phyloP scores from a whole-genome alignment of 139 green algal genomes.

The Prasinococcaceae sp. region DNA sequence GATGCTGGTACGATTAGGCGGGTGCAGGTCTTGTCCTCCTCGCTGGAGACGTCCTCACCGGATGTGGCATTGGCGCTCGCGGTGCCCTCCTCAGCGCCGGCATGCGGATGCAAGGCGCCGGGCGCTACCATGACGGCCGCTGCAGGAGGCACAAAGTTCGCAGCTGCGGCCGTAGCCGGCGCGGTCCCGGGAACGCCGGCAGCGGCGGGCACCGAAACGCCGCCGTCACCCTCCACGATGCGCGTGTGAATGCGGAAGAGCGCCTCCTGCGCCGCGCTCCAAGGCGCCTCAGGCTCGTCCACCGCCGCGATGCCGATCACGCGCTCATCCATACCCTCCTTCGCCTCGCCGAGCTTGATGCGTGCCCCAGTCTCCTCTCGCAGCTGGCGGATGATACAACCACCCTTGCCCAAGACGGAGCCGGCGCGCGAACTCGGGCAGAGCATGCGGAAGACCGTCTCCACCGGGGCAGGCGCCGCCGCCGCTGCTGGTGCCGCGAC shows the following conservation, averaged over 20 bases:
- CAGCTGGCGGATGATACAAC: conserved; percentile 20
- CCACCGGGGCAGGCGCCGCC: too few relatives aligned
- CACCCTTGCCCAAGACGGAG: conserved; percentile 25
- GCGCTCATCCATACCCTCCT: conserved; percentile 9
- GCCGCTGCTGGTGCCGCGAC: too few relatives aligned
- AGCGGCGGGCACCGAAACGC: too few relatives aligned
- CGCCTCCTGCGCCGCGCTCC: conserved; percentile 10
- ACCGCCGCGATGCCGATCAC: conserved; percentile 4
- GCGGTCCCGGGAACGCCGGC: too few relatives aligned
- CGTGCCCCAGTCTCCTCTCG: conserved; percentile 26
- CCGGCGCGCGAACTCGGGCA: conserved; percentile 7
- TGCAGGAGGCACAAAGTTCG: too few relatives aligned
- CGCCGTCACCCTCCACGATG: not conserved
- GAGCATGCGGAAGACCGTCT: conserved; percentile 20
- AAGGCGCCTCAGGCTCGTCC: not conserved
- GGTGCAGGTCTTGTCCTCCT: too few relatives aligned
- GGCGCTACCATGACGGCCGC: too few relatives aligned
- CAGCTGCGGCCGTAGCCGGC: too few relatives aligned
- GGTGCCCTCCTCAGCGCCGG: too few relatives aligned
- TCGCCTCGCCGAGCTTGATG: conserved; percentile 21
- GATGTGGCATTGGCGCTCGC: too few relatives aligned
- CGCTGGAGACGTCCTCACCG: too few relatives aligned
- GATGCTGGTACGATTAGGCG: conserved; percentile 9
- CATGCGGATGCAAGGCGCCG: too few relatives aligned
- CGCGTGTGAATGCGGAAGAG: conserved; percentile 12